Base-by-base conservation (phyloP, 306 rosid genomes). In the Cicer judaicum region DNA sequence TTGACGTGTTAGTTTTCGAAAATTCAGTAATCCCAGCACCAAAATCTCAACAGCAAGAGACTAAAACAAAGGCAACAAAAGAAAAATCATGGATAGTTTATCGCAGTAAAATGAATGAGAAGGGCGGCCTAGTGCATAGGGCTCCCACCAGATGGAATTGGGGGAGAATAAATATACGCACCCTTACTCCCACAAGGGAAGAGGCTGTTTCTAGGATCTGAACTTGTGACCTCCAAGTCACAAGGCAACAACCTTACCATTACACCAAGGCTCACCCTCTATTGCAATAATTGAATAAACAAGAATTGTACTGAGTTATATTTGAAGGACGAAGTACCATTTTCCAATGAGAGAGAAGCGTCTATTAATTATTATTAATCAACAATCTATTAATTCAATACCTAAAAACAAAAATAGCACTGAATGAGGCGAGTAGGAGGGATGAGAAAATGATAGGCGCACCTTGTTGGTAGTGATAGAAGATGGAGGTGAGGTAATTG, bases 391-490 rank as follows among this genome's bases (percentile, higher is more conserved):
- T 61, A 21, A 46, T 54, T 60, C 75, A 61, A 55, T 52, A 38
- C 63, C 13, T 36, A 42, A 61, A 68, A 74, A 68, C 13, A 34
- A 62, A 70, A 29, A 43, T 63, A 24, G 11, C 19, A 64, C 59
- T 41, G 65, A 50, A 54, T 49, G 53, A 47, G 79, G 57, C 61
- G 21, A 56, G 12, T 73, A 18, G 8, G 70, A 21, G 36, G 59
- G 12, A 56, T 52, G 52, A 62, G 19, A 61, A 3, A 69, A 29
- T 21, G 18, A 69, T 10, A 56, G 70, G 36, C 21, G 15, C 54
- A 79, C 87, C 84, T 79, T 83, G 74, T 87, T 91, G 71, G 88
- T 79, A 70, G 93, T 88, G 82, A 89, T 86, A 48, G 98, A 89
- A 74, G 96, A 89, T 47, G 93, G 84, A 77, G 88, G 85, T 8